Evolutionary conservation across 2,329 filamentous ascomycete species (phyloP).

Genomic region (Cercospora sojina): DNA sequence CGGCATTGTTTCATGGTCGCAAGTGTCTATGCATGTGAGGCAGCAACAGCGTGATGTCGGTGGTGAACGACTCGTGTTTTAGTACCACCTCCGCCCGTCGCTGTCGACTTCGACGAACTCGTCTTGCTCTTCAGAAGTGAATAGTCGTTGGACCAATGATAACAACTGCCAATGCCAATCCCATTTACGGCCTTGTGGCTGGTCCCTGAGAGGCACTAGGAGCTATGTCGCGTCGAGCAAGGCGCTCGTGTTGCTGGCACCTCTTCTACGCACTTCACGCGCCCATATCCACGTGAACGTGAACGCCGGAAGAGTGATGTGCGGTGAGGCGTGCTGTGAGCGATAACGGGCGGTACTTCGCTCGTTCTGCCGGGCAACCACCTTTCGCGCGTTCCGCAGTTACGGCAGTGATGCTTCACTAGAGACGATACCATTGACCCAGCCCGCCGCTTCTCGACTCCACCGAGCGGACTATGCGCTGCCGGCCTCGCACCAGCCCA

Average conservation of each 20-base stretch:
- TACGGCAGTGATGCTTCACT: constrained; percentile 1
- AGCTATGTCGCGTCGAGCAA: neutral
- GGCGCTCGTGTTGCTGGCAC: neutral
- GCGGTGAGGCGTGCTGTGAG: constrained; percentile 1
- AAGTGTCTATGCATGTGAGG: neutral
- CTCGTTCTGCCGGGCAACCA: neutral
- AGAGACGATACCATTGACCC: neutral
- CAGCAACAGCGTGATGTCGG: neutral
- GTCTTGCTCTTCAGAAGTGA: neutral
- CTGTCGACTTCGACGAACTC: neutral
- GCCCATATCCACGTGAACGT: neutral
- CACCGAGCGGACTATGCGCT: constrained; percentile 9
- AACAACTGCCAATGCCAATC: neutral
- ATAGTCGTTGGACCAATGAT: neutral
- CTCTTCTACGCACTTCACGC: neutral
- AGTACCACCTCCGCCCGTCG: neutral
- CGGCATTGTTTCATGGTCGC: constrained; percentile 4
- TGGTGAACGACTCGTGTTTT: neutral
- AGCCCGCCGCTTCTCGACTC: neutral
- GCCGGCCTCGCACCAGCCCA: constrained; percentile 19
- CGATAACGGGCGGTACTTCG: neutral
- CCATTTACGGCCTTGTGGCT: neutral
- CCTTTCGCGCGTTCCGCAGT: constrained; percentile 1
- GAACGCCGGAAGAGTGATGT: neutral
- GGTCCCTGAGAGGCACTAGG: neutral